A percentile compares a stretch with the other conserved stretches of the same genome.
Evolutionary conservation across 331 rosid species (phyloP).

Genomic region (Quercus lobata): DNA sequence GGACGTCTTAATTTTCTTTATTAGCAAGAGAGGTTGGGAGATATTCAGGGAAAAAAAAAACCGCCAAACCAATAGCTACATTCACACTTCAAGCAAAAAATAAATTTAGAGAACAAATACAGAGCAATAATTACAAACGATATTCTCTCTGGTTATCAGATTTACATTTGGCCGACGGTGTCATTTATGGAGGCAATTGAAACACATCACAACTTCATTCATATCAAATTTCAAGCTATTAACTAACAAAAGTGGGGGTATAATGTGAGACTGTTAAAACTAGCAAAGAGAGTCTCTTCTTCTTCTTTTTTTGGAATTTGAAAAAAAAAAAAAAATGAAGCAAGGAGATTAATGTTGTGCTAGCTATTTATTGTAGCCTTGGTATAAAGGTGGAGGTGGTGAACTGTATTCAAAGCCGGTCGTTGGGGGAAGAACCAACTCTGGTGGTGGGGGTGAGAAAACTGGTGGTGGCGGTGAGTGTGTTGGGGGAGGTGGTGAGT

Average conservation of each 20-base stretch:
- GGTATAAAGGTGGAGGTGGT: constrained; percentile 54
- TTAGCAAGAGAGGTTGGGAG: background rate
- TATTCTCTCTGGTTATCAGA: background rate
- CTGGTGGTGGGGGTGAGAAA: constrained; percentile 1
- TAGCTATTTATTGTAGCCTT: constrained; percentile 41
- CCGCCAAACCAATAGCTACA: background rate
- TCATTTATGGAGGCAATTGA: background rate
- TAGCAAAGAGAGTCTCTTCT: background rate
- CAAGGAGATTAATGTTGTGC: background rate
- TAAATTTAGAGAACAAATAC: background rate
- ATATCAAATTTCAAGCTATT: background rate
- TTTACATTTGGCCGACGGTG: background rate
- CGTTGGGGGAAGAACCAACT: constrained; percentile 35
- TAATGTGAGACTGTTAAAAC: background rate
- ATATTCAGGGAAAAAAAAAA: background rate
- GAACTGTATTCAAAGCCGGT: constrained; percentile 49
- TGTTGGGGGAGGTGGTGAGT: background rate
- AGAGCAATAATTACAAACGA: background rate
- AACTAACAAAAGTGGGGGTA: constrained; percentile 14
- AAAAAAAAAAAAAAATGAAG: background rate
- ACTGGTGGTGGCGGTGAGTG: constrained; percentile 13
- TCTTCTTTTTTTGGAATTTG: too few species aligned
- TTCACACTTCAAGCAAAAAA: background rate
- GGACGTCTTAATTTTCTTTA: background rate
- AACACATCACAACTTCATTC: background rate